Conservation (phyloP, 1,139 yeast species). For the Pichia sp. region DNA sequence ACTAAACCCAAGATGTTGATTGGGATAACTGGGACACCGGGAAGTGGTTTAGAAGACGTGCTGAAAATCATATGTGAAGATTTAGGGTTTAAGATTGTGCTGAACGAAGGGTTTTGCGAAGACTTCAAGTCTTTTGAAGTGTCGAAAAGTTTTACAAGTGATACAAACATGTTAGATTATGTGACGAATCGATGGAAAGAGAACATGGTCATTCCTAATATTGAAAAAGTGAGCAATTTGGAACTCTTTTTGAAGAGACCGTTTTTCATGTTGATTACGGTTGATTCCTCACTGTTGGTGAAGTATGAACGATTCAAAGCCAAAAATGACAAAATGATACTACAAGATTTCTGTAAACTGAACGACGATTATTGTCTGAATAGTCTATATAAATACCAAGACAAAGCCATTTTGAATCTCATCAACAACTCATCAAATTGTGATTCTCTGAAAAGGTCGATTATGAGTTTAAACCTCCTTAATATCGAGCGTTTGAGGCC, state of each 20-base stretch:
- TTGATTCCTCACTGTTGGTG: slow-evolving; percentile 63
- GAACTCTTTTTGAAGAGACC: slow-evolving; percentile 62
- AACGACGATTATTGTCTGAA: slow-evolving; percentile 4
- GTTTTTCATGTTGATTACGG: slow-evolving; percentile 70
- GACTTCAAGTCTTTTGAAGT: neutral
- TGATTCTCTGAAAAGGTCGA: slow-evolving; percentile 11
- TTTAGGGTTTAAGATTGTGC: too few relatives aligned
- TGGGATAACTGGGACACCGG: slow-evolving; percentile 65
- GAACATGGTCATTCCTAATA: slow-evolving; percentile 52
- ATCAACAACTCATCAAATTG: slow-evolving; percentile 47
- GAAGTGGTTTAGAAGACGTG: slow-evolving; percentile 65
- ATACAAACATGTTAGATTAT: slow-evolving; percentile 44
- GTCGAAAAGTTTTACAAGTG: slow-evolving; percentile 6
- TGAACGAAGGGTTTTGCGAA: too few relatives aligned
- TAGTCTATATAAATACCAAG: slow-evolving; percentile 13
- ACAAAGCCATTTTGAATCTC: slow-evolving; percentile 52
- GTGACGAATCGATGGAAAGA: slow-evolving; percentile 67
- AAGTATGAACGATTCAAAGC: slow-evolving; percentile 42
- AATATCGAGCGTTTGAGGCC: slow-evolving; percentile 72
- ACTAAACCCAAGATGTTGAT: slow-evolving; percentile 43
- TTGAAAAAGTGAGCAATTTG: slow-evolving; percentile 37
- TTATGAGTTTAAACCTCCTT: slow-evolving; percentile 45
- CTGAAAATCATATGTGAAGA: too few relatives aligned
- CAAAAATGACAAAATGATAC: slow-evolving; percentile 20
- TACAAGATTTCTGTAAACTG: slow-evolving; percentile 32